Conservation (phyloP, 306 rosid genomes). For the Corylus americana region DNA sequence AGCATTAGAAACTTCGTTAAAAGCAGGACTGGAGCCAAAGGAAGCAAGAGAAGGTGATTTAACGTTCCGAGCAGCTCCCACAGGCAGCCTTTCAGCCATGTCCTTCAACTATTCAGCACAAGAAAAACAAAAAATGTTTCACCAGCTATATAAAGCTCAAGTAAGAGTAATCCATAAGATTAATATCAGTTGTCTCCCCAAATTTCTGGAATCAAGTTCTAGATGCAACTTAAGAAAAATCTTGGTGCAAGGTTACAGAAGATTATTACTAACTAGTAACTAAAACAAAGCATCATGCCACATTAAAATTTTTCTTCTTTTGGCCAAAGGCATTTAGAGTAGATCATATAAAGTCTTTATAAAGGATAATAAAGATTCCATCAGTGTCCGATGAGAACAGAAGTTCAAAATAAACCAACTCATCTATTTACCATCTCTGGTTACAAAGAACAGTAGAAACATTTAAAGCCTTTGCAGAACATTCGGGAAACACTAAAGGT, state of each 20-base stretch:
- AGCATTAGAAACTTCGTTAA: slow-evolving; percentile 57
- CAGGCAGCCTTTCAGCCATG: slow-evolving; percentile 97
- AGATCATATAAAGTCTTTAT: not conserved
- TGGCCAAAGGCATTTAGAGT: not conserved
- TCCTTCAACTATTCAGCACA: slow-evolving; percentile 73
- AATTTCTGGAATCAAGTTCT: slow-evolving; percentile 1
- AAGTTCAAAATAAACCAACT: not conserved
- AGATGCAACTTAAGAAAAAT: not conserved
- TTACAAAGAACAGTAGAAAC: not conserved
- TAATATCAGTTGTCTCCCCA: not conserved
- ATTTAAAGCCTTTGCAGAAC: not conserved
- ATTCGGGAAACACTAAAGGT: not conserved
- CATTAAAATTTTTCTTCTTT: not conserved
- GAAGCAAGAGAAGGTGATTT: slow-evolving; percentile 78
- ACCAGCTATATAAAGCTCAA: slow-evolving; percentile 8
- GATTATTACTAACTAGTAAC: not conserved
- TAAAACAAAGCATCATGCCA: not conserved
- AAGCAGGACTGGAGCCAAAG: slow-evolving; percentile 58
- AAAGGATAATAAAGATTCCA: not conserved
- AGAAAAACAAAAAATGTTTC: slow-evolving; percentile 12
- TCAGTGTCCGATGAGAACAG: not conserved
- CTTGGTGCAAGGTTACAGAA: not conserved
- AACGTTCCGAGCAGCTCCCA: slow-evolving; percentile 74
- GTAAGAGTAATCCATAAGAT: not conserved
- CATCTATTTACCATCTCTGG: not conserved